Evolutionary conservation across 345 rosid species (phyloP), one percentile per base, ranked within the genome.

Genomic region (Ceriops zippeliana): DNA sequence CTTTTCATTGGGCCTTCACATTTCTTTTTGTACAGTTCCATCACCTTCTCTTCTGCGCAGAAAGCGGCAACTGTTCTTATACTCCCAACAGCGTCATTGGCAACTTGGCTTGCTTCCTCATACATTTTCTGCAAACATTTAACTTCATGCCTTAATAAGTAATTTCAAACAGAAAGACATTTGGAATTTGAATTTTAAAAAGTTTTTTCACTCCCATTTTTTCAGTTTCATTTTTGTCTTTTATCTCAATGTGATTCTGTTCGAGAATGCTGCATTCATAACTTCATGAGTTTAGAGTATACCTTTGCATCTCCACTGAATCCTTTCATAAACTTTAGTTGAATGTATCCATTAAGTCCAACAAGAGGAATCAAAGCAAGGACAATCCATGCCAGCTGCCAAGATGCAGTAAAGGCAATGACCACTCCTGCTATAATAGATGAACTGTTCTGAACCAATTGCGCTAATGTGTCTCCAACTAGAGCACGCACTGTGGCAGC

Each of bases 91-190:
- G 98, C 98, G 65, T 92, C 98, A 37, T 80, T 90, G 2, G 98
- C 97, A 32, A 90, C 93, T 80, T 89, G 90, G 76, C 98, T 93
- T 6, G 98, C 97, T 78, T 89, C 91, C 84, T 89, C 91, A 2
- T 92, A 92, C 93, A 83, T 88, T 79, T 65, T 74, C 97, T 92
- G 83, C 79, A 76, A 52, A 38, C 38, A 75, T 63, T 30, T 21
- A 49, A 1, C 53, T 56, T 7, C 38, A 10, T 13, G 38, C n/a
- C 42, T 9, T 35, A n/a, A 37, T 37, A 1, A 46, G 53, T 37
- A 73, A 53, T 13, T 20, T 42, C n/a, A 11, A 68, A 46, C 5
- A 19, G 35, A 22, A 20, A 24, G 35, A 53, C 32, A 16, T 1
- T 27, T 38, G 24, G 9, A 34, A 34, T 1, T 34, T 34, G 20